These are phyloP conservation scores for Aspergillus sergii DNA, from an alignment of 2,329 filamentous ascomycete genomes.

Conservation along the genomic window DNA sequence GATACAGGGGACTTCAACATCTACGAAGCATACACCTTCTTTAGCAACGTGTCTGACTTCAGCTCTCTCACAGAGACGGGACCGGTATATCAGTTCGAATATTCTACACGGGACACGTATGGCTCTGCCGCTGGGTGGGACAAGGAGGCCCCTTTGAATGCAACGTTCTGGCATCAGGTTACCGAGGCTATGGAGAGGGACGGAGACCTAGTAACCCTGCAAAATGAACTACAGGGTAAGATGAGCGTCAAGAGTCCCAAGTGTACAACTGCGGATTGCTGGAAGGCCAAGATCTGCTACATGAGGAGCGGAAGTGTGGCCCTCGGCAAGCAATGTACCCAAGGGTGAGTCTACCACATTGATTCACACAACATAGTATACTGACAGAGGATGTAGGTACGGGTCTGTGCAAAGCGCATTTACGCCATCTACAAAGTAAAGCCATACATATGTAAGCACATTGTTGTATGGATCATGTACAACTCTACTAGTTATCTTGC, in stretches of 20 bases:
- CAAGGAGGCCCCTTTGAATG: constrained; percentile 55
- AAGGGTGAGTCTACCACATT: constrained; percentile 43
- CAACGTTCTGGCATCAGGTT: constrained; percentile 61
- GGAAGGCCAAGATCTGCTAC: constrained; percentile 60
- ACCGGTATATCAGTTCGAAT: constrained; percentile 54
- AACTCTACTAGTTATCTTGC: too few species aligned
- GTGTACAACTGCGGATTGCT: constrained; percentile 56
- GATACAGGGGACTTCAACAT: constrained; percentile 58
- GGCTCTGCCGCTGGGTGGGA: constrained; percentile 50
- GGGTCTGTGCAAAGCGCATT: constrained; percentile 47
- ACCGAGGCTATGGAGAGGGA: constrained; percentile 61
- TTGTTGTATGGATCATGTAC: background rate
- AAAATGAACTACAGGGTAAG: constrained; percentile 58
- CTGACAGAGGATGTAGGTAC: constrained; percentile 26
- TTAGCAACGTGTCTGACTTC: constrained; percentile 54
- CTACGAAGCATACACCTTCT: constrained; percentile 58
- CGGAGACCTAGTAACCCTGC: constrained; percentile 49
- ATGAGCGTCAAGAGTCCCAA: constrained; percentile 53
- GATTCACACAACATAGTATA: constrained; percentile 8
- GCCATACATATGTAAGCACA: background rate
- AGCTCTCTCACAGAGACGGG: constrained; percentile 43
- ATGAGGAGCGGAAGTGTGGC: constrained; percentile 59
- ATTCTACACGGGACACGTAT: constrained; percentile 56
- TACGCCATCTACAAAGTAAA: background rate
- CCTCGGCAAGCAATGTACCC: constrained; percentile 54